Evolutionary conservation across 2,329 filamentous ascomycete species (phyloP).

Genomic region (Cadophora luteo-olivacea): DNA sequence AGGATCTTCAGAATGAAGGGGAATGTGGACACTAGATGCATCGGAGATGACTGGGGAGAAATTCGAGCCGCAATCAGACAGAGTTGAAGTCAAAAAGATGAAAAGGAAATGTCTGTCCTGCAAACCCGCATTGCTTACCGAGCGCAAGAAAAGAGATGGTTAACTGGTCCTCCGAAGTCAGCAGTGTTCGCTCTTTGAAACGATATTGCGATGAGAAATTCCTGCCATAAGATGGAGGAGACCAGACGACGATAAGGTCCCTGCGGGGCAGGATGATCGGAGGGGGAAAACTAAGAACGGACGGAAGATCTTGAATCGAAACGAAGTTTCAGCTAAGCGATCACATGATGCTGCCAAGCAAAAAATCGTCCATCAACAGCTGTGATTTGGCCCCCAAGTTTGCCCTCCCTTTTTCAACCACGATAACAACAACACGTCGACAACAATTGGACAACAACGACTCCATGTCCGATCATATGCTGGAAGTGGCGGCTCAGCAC

Average conservation of each 20-base stretch:
- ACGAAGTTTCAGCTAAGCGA: slow-evolving; percentile 6
- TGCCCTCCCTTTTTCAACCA: neutral
- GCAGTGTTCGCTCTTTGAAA: neutral
- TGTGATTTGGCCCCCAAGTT: slow-evolving; percentile 1
- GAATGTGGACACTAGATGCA: slow-evolving; percentile 1
- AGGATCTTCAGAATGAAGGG: slow-evolving; percentile 6
- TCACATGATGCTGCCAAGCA: slow-evolving; percentile 6
- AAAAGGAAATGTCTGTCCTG: neutral
- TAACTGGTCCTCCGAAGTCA: neutral
- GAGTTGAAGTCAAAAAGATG: neutral
- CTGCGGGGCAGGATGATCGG: neutral
- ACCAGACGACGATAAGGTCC: slow-evolving; percentile 1
- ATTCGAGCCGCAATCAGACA: neutral
- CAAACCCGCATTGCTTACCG: neutral
- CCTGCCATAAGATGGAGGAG: neutral
- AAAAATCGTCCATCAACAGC: neutral
- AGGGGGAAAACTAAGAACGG: neutral
- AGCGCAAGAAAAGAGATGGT: neutral
- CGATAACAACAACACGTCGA: neutral
- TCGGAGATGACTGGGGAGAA: neutral
- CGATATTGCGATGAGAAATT: neutral
- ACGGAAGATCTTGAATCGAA: slow-evolving; percentile 1
- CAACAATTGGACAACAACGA: neutral
- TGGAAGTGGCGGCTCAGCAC: neutral
- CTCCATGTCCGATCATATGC: neutral